Percentiles rank a stretch among this genome's conserved stretches.
These are phyloP conservation scores for Fusarium verrucosum DNA, from an alignment of 2,329 filamentous ascomycete species.

Conservation along the genomic window DNA sequence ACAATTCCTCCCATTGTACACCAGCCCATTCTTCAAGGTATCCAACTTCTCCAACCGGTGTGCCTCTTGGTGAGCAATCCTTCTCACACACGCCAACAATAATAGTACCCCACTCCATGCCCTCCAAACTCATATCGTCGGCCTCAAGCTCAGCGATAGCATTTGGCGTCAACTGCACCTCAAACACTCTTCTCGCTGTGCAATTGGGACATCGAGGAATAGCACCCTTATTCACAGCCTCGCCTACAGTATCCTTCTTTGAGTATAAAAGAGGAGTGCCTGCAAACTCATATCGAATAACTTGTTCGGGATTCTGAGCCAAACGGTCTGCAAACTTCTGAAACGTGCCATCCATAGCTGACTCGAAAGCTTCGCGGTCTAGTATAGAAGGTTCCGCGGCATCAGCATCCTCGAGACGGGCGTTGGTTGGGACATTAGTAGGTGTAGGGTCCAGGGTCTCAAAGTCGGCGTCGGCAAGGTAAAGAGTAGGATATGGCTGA, in stretches of 20 bases:
- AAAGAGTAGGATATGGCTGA: constrained; percentile 76
- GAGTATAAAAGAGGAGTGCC: constrained; percentile 83
- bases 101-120: constrained; percentile 98
- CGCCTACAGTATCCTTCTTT: constrained; percentile 77
- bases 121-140: constrained; percentile 75
- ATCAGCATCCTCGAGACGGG: constrained; percentile 54
- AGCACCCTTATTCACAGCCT: constrained; percentile 61
- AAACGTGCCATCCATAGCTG: constrained; percentile 77
- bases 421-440: constrained; percentile 59
- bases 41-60: constrained; percentile 69
- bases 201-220: constrained; percentile 84
- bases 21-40: constrained; percentile 98
- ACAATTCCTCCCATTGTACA: constrained; percentile 93
- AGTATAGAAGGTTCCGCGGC: constrained; percentile 57
- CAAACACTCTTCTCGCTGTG: constrained; percentile 79
- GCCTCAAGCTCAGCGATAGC: constrained; percentile 89
- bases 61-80: constrained; percentile 75
- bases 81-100: constrained; percentile 83
- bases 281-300: constrained; percentile 80
- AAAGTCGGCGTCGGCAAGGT: constrained; percentile 88
- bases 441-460: constrained; percentile 78
- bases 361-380: constrained; percentile 78
- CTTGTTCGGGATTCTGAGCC: constrained; percentile 83
- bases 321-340: constrained; percentile 82
- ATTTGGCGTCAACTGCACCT: constrained; percentile 91